Evolutionary conservation across 2,329 filamentous ascomycete genomes (phyloP).

Genomic region (Scytalidium lignicola): DNA sequence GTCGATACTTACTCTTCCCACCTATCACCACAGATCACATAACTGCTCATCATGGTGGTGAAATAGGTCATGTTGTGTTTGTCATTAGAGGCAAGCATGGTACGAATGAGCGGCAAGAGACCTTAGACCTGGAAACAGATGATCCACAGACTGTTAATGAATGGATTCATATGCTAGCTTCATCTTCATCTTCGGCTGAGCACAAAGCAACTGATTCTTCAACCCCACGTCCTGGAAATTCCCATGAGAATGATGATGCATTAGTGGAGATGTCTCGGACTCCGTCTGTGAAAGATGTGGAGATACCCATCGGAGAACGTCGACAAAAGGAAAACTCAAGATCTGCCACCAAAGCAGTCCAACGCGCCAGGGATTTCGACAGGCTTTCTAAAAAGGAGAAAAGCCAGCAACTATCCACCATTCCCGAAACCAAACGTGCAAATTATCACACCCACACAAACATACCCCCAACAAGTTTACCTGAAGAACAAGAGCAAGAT

Average conservation of each 20-base stretch:
- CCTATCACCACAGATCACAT: conserved; percentile 69
- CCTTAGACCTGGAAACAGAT: conserved; percentile 71
- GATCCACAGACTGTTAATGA: conserved; percentile 57
- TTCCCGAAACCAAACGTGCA: conserved; percentile 5
- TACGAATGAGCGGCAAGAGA: conserved; percentile 72
- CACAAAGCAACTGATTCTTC: conserved; percentile 24
- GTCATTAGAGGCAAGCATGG: conserved; percentile 75
- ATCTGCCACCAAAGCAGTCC: background rate
- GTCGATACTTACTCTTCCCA: conserved; percentile 83
- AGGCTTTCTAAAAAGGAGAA: background rate
- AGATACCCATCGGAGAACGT: conserved; percentile 27
- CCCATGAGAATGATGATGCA: background rate
- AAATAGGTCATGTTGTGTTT: conserved; percentile 66
- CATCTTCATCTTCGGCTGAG: conserved; percentile 38
- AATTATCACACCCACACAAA: conserved; percentile 12
- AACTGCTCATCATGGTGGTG: conserved; percentile 74
- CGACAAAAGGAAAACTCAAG: conserved; percentile 4
- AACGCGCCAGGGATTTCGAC: background rate
- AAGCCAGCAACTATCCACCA: background rate
- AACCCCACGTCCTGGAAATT: conserved; percentile 1
- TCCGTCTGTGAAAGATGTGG: conserved; percentile 6
- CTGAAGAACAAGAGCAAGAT: background rate
- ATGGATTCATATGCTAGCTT: conserved; percentile 80
- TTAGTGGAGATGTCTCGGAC: background rate
- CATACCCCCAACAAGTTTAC: background rate